phyloP scores from a whole-genome alignment of 495 filamentous ascomycete species.

The Melanomma pulvis-pyrius region DNA sequence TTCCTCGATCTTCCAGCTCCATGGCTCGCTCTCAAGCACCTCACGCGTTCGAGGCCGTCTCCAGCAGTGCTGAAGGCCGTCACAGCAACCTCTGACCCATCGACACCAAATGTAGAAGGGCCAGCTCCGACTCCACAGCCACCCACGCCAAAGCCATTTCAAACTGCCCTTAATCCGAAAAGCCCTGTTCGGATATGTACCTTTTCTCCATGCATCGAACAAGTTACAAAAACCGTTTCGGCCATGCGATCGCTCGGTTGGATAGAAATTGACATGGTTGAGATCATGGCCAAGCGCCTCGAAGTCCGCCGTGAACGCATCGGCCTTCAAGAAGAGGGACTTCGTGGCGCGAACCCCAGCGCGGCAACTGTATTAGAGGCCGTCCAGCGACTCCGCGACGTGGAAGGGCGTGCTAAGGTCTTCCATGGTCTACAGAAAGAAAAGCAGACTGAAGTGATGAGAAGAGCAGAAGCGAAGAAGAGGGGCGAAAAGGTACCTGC shows the following conservation, averaged over 20 bases:
- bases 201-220: constrained; percentile 95
- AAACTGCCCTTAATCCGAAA: constrained; percentile 70
- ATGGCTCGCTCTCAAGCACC: constrained; percentile 84
- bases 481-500: constrained; percentile 14
- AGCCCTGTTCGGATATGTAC: constrained; percentile 77
- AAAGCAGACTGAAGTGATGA: constrained; percentile 30
- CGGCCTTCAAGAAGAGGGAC: constrained; percentile 62
- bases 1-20: constrained; percentile 95
- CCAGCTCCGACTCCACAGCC: constrained; percentile 6
- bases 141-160: constrained; percentile 43
- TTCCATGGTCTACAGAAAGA: constrained; percentile 55
- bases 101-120: constrained; percentile 28
- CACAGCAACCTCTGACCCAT: constrained; percentile 7
- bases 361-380: constrained; percentile 78
- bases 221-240: constrained; percentile 81
- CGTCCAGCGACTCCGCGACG: constrained; percentile 65
- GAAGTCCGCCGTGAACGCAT: constrained; percentile 82
- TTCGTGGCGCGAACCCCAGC: constrained; percentile 59
- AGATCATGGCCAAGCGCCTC: constrained; percentile 73
- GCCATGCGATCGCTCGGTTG: constrained; percentile 77
- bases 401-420: constrained; percentile 66
- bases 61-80: constrained; percentile 13
- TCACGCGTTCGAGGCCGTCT: constrained; percentile 61
- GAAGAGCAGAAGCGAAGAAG: constrained; percentile 31
- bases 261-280: constrained; percentile 91